Conservation (phyloP, 1,284 basidiomycete genomes). For the Ganoderma sinense region DNA sequence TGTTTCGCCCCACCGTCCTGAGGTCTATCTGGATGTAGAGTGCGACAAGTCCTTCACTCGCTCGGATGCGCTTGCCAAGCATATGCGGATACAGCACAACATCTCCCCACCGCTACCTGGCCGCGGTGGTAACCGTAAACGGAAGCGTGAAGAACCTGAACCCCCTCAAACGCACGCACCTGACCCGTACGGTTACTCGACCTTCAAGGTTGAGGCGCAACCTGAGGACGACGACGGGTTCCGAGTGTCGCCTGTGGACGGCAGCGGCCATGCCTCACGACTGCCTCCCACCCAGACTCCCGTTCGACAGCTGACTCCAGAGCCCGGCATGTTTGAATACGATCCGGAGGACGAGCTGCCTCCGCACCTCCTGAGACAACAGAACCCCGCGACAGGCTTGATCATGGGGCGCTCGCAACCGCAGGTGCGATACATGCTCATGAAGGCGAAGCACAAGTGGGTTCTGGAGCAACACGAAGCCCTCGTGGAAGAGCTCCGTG, state of each 20-base stretch:
- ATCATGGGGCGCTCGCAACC: constrained; percentile 66
- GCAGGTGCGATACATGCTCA: constrained; percentile 76
- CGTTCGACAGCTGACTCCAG: constrained; percentile 35
- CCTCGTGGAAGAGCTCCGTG: constrained; percentile 68
- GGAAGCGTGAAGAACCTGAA: constrained; percentile 49
- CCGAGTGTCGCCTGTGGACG: constrained; percentile 36
- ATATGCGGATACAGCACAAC: constrained; percentile 89
- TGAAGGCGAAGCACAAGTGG: constrained; percentile 78
- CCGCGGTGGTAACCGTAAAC: constrained; percentile 74
- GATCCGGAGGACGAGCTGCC: constrained; percentile 52
- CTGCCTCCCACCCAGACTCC: constrained; percentile 16
- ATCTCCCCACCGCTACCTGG: constrained; percentile 76
- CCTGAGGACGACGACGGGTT: constrained; percentile 39
- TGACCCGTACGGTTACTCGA: constrained; percentile 50
- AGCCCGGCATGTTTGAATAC: constrained; percentile 30
- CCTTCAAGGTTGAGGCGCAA: constrained; percentile 71
- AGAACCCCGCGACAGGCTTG: constrained; percentile 61
- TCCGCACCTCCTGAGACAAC: constrained; percentile 52
- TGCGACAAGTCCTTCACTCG: constrained; percentile 95
- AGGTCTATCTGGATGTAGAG: constrained; percentile 54
- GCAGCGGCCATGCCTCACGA: constrained; percentile 25
- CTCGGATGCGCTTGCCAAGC: constrained; percentile 90
- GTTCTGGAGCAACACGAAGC: constrained; percentile 66
- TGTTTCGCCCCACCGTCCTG: neutral
- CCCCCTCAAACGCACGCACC: constrained; percentile 24